Evolutionary conservation across 148 eudicot species (phyloP).

Genomic region (Chenopodium suecicum): DNA sequence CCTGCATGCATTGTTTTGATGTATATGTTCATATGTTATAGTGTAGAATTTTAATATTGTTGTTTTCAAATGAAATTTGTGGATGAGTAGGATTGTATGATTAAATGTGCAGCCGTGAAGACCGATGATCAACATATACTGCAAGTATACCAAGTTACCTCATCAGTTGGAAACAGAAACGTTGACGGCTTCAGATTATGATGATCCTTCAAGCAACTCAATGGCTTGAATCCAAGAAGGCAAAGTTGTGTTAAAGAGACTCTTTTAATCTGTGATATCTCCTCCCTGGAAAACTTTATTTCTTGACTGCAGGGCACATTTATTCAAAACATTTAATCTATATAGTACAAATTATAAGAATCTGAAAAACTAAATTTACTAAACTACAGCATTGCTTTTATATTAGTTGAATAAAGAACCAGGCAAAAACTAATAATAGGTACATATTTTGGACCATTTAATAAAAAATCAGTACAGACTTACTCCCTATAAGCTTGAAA

Average conservation of each 20-base stretch:
- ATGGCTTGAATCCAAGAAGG: constrained; percentile 94
- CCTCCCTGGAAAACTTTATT: constrained; percentile 63
- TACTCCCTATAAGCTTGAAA: constrained; percentile 76
- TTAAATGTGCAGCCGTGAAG: background rate
- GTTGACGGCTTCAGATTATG: constrained; percentile 95
- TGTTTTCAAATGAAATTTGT: too few relatives aligned
- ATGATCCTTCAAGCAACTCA: constrained; percentile 80
- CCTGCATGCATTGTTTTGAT: too few relatives aligned
- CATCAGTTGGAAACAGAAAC: constrained; percentile 89
- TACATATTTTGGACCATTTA: background rate
- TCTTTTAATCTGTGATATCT: constrained; percentile 78
- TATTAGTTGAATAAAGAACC: too few relatives aligned
- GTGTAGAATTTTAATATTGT: too few relatives aligned
- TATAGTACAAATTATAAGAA: background rate
- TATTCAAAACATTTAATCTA: background rate
- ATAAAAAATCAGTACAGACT: constrained; percentile 19
- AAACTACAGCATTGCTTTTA: background rate
- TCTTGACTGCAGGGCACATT: constrained; percentile 54
- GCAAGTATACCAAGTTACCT: constrained; percentile 44
- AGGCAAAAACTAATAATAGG: background rate
- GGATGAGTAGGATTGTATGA: background rate
- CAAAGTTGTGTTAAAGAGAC: constrained; percentile 74
- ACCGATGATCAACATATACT: background rate
- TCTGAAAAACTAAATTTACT: background rate
- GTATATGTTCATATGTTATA: too few relatives aligned